Percentiles rank a stretch among this genome's conserved stretches.
Evolutionary conservation across 495 filamentous ascomycete species (phyloP).

Genomic region (Wilcoxina mikolae): DNA sequence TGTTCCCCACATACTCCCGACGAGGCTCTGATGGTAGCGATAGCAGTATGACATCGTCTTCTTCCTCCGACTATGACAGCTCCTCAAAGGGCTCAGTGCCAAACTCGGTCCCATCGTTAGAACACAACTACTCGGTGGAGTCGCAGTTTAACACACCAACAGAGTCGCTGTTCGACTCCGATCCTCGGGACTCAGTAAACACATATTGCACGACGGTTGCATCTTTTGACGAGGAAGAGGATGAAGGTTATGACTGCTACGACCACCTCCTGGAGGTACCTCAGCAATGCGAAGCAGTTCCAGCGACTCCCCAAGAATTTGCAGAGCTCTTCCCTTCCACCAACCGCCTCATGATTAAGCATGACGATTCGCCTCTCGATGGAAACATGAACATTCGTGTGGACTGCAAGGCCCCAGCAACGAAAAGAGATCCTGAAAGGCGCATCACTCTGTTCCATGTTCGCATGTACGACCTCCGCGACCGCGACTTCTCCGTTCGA

Average conservation of each 20-base stretch:
- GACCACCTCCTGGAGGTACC: constrained; percentile 32
- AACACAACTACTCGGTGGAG: constrained; percentile 22
- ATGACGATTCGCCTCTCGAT: constrained; percentile 82
- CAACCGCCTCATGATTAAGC: constrained; percentile 63
- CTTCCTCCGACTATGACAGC: constrained; percentile 10
- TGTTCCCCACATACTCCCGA: background rate
- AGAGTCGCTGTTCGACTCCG: constrained; percentile 20
- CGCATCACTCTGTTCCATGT: constrained; percentile 83
- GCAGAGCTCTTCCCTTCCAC: constrained; percentile 75
- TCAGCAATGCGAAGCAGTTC: constrained; percentile 36
- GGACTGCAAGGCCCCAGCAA: constrained; percentile 52
- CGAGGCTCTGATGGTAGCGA: constrained; percentile 15
- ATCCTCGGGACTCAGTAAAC: constrained; percentile 52
- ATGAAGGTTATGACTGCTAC: constrained; percentile 38
- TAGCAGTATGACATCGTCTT: constrained; percentile 20
- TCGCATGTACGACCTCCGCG: constrained; percentile 82
- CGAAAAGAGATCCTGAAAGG: constrained; percentile 32
- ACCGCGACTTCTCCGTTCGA: constrained; percentile 76
- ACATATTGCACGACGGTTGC: constrained; percentile 64
- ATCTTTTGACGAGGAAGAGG: constrained; percentile 50
- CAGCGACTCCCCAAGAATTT: constrained; percentile 68
- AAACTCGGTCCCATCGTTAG: constrained; percentile 27
- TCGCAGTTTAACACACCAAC: constrained; percentile 19
- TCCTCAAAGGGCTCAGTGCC: constrained; percentile 23
- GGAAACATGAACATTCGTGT: constrained; percentile 96